Conservation (phyloP, 129 eudicot genomes). For the Apium graveolens region DNA sequence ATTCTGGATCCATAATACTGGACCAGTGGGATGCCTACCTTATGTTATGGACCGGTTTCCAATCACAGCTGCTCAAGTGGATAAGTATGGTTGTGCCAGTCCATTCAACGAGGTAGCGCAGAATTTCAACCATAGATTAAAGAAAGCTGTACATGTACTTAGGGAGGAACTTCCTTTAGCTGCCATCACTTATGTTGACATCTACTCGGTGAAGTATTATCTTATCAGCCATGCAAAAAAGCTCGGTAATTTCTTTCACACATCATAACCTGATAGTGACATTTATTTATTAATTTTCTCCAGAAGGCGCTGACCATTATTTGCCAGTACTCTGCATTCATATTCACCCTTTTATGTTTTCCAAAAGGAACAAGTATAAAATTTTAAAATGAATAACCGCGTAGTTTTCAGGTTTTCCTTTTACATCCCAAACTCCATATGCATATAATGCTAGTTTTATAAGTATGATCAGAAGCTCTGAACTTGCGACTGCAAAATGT, state of each 20-base stretch:
- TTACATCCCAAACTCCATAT: background rate
- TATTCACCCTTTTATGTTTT: background rate
- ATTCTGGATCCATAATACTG: conserved; percentile 84
- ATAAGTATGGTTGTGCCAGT: conserved; percentile 54
- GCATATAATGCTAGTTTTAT: background rate
- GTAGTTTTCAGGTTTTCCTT: background rate
- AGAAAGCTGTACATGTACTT: conserved; percentile 38
- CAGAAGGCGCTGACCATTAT: background rate
- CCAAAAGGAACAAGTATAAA: background rate
- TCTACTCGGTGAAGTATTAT: conserved; percentile 58
- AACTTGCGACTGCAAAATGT: background rate
- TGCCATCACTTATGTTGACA: conserved; percentile 63
- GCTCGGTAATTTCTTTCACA: conserved; percentile 31
- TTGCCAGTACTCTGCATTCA: background rate
- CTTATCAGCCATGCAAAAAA: conserved; percentile 52
- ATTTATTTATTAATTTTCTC: background rate
- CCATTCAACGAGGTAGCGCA: conserved; percentile 54
- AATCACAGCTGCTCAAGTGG: conserved; percentile 48
- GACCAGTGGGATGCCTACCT: conserved; percentile 78
- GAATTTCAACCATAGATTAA: conserved; percentile 48
- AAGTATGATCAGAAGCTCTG: background rate
- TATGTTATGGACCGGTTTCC: conserved; percentile 47
- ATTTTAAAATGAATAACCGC: background rate
- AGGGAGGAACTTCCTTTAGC: conserved; percentile 58
- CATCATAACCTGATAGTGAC: background rate